These are phyloP conservation scores for Pseudogymnoascus sp. DNA, from an alignment of 2,329 filamentous ascomycete genomes.

Conservation along the genomic window DNA sequence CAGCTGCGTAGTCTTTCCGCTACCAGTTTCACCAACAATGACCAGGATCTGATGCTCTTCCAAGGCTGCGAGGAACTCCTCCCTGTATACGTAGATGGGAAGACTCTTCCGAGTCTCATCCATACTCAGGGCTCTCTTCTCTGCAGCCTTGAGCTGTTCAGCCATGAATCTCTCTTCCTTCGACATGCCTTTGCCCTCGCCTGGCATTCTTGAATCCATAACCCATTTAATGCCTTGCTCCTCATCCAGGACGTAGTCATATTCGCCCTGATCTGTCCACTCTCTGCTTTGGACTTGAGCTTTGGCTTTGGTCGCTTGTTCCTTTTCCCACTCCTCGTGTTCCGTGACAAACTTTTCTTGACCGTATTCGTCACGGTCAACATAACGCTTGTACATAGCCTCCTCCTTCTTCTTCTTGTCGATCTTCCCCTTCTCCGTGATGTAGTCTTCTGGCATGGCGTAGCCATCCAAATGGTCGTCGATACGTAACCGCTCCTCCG, in stretches of 20 bases:
- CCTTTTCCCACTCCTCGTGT: conserved; percentile 90
- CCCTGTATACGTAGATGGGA: conserved; percentile 81
- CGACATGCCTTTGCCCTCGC: conserved; percentile 63
- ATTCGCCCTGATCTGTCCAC: conserved; percentile 70
- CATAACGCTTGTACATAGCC: conserved; percentile 81
- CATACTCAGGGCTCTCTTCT: conserved; percentile 80
- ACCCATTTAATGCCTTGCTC: conserved; percentile 81
- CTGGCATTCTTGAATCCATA: conserved; percentile 63
- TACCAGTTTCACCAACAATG: conserved; percentile 89
- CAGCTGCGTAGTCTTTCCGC: conserved; percentile 91
- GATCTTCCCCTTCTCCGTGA: conserved; percentile 86
- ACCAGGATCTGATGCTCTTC: conserved; percentile 80
- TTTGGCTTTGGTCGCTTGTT: conserved; percentile 81
- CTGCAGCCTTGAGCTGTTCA: conserved; percentile 77
- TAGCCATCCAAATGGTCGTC: conserved; percentile 92
- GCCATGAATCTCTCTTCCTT: conserved; percentile 74
- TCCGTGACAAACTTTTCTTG: conserved; percentile 88
- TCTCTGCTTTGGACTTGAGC: conserved; percentile 72
- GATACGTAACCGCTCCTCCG: conserved; percentile 77
- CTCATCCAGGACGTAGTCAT: conserved; percentile 89
- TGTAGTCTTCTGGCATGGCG: conserved; percentile 87
- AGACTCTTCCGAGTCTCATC: conserved; percentile 85
- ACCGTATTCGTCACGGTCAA: conserved; percentile 79
- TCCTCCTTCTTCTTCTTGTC: conserved; percentile 82
- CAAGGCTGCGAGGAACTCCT: conserved; percentile 81